phyloP scores from a whole-genome alignment of 2,329 filamentous ascomycete genomes.

The Pseudogymnoascus destructans region DNA sequence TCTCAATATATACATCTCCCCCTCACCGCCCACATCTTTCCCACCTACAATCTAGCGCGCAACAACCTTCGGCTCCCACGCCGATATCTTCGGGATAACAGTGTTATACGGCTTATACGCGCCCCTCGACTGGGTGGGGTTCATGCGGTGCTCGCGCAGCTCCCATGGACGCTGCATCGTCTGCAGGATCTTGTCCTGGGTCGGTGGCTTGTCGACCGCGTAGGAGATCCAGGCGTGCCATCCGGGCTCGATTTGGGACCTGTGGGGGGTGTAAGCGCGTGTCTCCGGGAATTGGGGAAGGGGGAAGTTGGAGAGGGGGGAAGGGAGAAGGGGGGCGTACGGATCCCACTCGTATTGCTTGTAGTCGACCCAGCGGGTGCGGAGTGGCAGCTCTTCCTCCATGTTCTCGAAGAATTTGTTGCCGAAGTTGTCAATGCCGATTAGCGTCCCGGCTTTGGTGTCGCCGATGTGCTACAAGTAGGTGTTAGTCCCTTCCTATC shows the following conservation, averaged over 20 bases:
- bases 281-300: too few relatives aligned
- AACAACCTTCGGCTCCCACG: slow-evolving; percentile 36
- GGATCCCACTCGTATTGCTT: slow-evolving; percentile 74
- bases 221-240: slow-evolving; percentile 99
- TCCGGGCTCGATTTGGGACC: slow-evolving; percentile 78
- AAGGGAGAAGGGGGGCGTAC: slow-evolving; percentile 33
- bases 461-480: slow-evolving; percentile 50
- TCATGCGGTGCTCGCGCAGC: slow-evolving; percentile 54
- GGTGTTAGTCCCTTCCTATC: not conserved
- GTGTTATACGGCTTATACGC: slow-evolving; percentile 75
- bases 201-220: slow-evolving; percentile 74
- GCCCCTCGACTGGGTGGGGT: slow-evolving; percentile 59
- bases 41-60: slow-evolving; percentile 16
- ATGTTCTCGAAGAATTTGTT: slow-evolving; percentile 98
- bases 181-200: slow-evolving; percentile 58
- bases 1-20: slow-evolving; percentile 21
- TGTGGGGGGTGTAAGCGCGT: slow-evolving; percentile 26
- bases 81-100: slow-evolving; percentile 36
- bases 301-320: not conserved
- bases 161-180: slow-evolving; percentile 63
- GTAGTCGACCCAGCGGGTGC: slow-evolving; percentile 96
- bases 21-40: not conserved
- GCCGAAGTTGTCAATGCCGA: slow-evolving; percentile 78
- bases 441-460: slow-evolving; percentile 81
- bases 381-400: slow-evolving; percentile 80